Base-by-base conservation (phyloP, 2,329 filamentous ascomycete genomes). In the Cercospora berteroae region DNA sequence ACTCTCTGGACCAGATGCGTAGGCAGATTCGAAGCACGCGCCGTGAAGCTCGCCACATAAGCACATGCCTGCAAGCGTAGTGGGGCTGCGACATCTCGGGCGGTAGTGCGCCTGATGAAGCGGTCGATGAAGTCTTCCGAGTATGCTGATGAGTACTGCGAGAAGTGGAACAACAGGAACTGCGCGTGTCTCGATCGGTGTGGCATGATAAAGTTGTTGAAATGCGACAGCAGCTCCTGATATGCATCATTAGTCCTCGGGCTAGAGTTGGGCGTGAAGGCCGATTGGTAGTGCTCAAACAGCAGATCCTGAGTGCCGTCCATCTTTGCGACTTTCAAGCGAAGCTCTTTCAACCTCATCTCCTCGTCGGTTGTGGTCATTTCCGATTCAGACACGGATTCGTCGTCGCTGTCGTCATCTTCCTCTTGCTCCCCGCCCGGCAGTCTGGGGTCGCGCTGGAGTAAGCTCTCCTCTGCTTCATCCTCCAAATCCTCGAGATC, bases 141-240 rank as follows among this genome's bases (percentile, higher is more conserved):
- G 58, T 97, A 87, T 55, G 87, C 85, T 31, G 91, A 89, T 8
- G 92, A 91, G 66, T 87, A 87, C 79, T 99, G 94, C 16, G 92
- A 91, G 77, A 96, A 97, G 80, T 97, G 94, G 80, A 99, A 99
- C 60, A 98, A 86, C 58, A 99, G 87, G 74, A 98, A 99, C 75
- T 99, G 95, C 0, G 93, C 93, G 78, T 98, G 94, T 36, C 95
- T 89, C 25, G 93, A 96, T 72, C 93, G 92, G 13, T 93, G 96
- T 3, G 94, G 93, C 31, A 99, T 85, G 67, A 99, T 93, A 75
- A 93, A 92, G 76, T 88, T 91, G 68, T 90, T 87, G 76, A 99
- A 99, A 77, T 96, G 93, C 59, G 89, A 87, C 29, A 98, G 84
- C 44, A 99, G 85, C 64, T 92, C 88, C 63, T 92, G 89, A 73